Evolutionary conservation across 371 early-diverging fungal species (phyloP).

Genomic region (Catenaria anguillulae): DNA sequence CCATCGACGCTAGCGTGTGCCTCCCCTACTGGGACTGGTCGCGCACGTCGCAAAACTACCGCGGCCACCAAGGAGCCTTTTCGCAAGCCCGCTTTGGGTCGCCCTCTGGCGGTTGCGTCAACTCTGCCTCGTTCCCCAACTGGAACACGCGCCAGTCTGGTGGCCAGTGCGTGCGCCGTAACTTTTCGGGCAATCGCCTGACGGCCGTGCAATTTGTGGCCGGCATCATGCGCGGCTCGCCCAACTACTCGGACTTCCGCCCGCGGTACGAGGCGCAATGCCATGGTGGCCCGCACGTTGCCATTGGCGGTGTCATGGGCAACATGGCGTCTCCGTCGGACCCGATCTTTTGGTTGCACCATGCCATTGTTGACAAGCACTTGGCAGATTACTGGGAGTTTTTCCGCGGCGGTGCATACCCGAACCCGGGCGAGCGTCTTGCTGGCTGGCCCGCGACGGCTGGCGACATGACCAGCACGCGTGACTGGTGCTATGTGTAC

Average conservation of each 20-base stretch:
- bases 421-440: neutral
- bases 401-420: neutral
- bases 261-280: neutral
- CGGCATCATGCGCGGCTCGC: constrained; percentile 1
- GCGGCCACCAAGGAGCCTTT: neutral
- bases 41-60: constrained; percentile 6
- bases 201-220: neutral
- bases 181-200: neutral
- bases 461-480: neutral
- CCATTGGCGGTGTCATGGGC: neutral
- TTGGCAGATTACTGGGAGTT: neutral
- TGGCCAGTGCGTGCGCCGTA: neutral
- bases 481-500: neutral
- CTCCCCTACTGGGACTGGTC: constrained; percentile 8
- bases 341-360: constrained; percentile 4
- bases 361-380: neutral
- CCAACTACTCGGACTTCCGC: constrained; percentile 3
- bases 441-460: neutral
- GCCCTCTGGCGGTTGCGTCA: neutral
- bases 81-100: neutral
- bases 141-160: constrained; percentile 2
- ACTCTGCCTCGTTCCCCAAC: neutral
- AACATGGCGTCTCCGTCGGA: neutral
- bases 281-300: constrained; percentile 1
- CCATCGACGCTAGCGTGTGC: constrained; percentile 1